A percentile compares a stretch with the other conserved stretches of the same genome.
Evolutionary conservation across 257 asterid genomes (phyloP).

Genomic region (Solanum raphanifolium): DNA sequence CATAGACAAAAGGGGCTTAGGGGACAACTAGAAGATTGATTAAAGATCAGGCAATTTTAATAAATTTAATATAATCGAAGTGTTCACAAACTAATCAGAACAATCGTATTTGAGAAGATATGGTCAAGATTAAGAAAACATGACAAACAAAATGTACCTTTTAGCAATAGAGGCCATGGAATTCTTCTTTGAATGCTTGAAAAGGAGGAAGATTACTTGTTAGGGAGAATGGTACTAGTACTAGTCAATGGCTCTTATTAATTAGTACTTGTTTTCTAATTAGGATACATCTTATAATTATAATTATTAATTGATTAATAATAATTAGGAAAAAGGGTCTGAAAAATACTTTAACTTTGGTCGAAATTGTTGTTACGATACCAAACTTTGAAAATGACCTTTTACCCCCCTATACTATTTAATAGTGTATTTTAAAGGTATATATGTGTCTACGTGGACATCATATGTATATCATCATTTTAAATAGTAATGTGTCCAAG

Average conservation of each 20-base stretch:
- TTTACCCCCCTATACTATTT: too few species aligned
- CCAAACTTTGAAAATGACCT: too few species aligned
- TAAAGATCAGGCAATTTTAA: too few species aligned
- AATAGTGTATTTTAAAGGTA: too few species aligned
- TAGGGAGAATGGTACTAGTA: not conserved
- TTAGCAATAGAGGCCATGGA: not conserved
- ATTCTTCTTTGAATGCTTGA: not conserved
- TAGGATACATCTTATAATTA: not conserved
- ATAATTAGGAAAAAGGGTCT: not conserved
- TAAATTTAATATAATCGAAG: not conserved
- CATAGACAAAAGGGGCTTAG: too few species aligned
- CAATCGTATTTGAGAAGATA: not conserved
- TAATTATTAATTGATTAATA: too few species aligned
- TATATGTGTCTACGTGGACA: too few species aligned
- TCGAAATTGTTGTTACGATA: too few species aligned
- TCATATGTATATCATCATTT: too few species aligned
- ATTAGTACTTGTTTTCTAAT: not conserved
- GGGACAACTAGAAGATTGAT: too few species aligned
- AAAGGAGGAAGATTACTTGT: not conserved
- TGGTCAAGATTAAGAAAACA: not conserved
- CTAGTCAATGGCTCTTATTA: not conserved
- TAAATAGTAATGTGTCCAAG: too few species aligned
- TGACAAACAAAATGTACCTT: not conserved
- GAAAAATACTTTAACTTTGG: not conserved
- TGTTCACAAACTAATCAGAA: not conserved